A percentile compares a stretch with the other conserved stretches of the same genome.
These are phyloP conservation scores for Penicillium bialowiezense DNA, from an alignment of 495 filamentous ascomycete genomes.

Conservation along the genomic window DNA sequence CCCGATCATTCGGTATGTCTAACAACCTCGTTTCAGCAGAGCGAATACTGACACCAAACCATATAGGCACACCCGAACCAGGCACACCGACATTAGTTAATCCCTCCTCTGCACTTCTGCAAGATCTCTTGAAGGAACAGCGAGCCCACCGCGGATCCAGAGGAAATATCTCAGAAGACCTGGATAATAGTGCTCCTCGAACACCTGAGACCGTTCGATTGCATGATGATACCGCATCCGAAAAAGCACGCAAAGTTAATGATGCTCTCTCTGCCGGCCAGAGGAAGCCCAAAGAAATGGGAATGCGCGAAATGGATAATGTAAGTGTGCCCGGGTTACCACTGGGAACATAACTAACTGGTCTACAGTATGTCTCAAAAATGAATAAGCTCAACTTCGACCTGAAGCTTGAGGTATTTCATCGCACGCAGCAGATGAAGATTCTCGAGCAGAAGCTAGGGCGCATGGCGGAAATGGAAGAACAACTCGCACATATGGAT, in stretches of 20 bases:
- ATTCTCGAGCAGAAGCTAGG: conserved; percentile 67
- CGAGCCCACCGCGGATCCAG: conserved; percentile 38
- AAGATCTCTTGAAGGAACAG: conserved; percentile 49
- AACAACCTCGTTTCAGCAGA: neutral
- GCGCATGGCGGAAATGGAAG: conserved; percentile 63
- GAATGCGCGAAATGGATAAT: conserved; percentile 49
- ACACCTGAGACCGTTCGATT: conserved; percentile 32
- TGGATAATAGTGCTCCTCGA: conserved; percentile 19
- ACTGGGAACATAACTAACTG: conserved; percentile 1
- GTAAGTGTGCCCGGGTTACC: conserved; percentile 21
- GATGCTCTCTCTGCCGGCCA: conserved; percentile 22
- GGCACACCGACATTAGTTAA: conserved; percentile 36
- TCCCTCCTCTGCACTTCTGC: conserved; percentile 43
- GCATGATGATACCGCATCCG: conserved; percentile 35
- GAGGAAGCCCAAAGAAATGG: conserved; percentile 46
- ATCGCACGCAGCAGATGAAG: conserved; percentile 62
- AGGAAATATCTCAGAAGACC: conserved; percentile 23
- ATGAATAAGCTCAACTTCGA: conserved; percentile 88
- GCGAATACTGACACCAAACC: neutral
- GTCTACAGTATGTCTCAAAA: conserved; percentile 50
- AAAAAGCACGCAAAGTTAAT: conserved; percentile 33
- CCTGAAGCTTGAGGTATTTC: conserved; percentile 79
- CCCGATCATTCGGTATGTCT: conserved; percentile 16
- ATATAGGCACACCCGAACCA: conserved; percentile 28
- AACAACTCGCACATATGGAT: conserved; percentile 65